Evolutionary conservation across 176 grass and related monocot species (phyloP), one percentile per base, ranked within the genome.

Genomic region (Bothriochloa decipiens): DNA sequence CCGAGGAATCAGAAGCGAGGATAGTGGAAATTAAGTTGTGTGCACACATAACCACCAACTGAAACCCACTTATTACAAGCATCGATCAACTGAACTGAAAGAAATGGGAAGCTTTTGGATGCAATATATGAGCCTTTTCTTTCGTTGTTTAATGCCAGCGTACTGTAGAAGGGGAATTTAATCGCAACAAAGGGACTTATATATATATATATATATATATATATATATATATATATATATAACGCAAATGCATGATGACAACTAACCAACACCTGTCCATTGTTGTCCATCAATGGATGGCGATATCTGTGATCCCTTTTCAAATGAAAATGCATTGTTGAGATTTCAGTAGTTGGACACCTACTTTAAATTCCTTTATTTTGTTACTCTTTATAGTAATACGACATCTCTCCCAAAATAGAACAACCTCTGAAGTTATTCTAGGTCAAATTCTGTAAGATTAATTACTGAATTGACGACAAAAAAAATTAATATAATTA

Each of bases 1-100:
- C 57, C 26, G 73, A 90, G 84, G 84, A 90, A 90, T 86, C 84
- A 74, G 35, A 37, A 52, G 28, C 57, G 83, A 86, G 79, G 70
- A 65, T 72, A 55, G 88, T 90, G 88, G 40, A 74, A 72, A 40
- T 22, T 71, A 58, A 70, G 70, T 8, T 75, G 29, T 47, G 66
- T 73, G 73, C 78, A 72, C 40, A 77, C 6, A 82, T 33, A 72
- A 36, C 64, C 71, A 82, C 39, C 22, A 43, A 37, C 37, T 80
- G 72, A 75, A 12, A 64, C 6, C 79, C 33, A 46, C 72, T 71
- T 10, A 65, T 72, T 72, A 52, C 49, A 17, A 45, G 75, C 20
- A 60, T 60, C 20, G 6, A 57, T 57, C 2, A 3, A 60, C 2
- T 60, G 8, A 60, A 23, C 4, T 60, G 57, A 67, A 79, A 84